phyloP scores from a whole-genome alignment of 306 rosid genomes.

The Herpetospermum pedunculosum region DNA sequence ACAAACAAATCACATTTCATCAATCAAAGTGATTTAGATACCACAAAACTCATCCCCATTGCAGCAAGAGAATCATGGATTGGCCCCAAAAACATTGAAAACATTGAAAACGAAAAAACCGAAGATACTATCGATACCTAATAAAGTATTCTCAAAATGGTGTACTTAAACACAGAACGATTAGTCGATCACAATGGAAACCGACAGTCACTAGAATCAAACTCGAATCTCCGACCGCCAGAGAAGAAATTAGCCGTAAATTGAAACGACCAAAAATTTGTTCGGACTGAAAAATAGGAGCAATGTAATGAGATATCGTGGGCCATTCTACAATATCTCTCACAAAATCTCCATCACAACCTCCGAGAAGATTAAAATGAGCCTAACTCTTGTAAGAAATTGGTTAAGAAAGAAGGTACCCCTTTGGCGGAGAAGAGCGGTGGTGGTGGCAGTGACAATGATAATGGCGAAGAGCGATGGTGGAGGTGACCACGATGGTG shows the following conservation, averaged over 20 bases:
- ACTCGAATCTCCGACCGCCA: not conserved
- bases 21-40: not conserved
- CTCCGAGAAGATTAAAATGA: no score
- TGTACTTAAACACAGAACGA: not conserved
- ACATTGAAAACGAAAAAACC: not conserved
- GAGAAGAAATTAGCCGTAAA: not conserved
- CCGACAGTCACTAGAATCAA: not conserved
- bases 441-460: no score
- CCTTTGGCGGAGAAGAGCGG: no score
- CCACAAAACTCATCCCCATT: not conserved
- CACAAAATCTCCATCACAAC: no score
- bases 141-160: not conserved
- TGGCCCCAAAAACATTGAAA: not conserved
- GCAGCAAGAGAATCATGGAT: not conserved
- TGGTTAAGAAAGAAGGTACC: no score
- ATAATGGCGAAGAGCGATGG: no score
- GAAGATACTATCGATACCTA: not conserved
- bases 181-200: not conserved
- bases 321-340: no score
- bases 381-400: no score
- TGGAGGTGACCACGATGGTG: no score
- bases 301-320: not conserved
- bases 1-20: not conserved
- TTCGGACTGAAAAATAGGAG: not conserved
- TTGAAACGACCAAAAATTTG: not conserved